Evolutionary conservation across 2,329 filamentous ascomycete species (phyloP).

Genomic region (Blastomyces emzantsi): DNA sequence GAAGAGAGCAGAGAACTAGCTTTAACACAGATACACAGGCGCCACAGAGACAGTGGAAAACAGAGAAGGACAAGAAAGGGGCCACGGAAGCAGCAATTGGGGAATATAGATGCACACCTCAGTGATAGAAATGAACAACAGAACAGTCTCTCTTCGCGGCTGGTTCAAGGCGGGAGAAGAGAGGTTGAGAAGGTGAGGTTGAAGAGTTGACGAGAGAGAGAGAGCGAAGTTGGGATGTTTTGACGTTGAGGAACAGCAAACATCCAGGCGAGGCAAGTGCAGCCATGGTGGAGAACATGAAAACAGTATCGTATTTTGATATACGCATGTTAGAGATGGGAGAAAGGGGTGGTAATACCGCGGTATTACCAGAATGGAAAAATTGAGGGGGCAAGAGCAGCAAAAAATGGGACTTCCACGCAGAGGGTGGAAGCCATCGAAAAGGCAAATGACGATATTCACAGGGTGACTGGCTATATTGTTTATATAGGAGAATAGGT

Average conservation of each 20-base stretch:
- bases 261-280: slow-evolving; percentile 1
- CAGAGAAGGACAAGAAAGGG: slow-evolving; percentile 14
- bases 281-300: not conserved
- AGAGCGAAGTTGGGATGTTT: slow-evolving; percentile 20
- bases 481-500: not conserved
- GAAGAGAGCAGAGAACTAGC: not conserved
- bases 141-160: slow-evolving; percentile 13
- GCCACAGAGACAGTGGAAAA: slow-evolving; percentile 12
- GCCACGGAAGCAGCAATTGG: slow-evolving; percentile 17
- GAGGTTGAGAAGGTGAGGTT: slow-evolving; percentile 16
- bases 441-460: not conserved
- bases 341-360: slow-evolving; percentile 8
- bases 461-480: not conserved
- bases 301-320: slow-evolving; percentile 7
- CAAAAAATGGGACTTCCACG: not conserved
- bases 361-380: slow-evolving; percentile 9
- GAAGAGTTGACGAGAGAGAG: slow-evolving; percentile 20
- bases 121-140: slow-evolving; percentile 9
- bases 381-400: not conserved
- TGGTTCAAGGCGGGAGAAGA: slow-evolving; percentile 16
- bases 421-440: not conserved
- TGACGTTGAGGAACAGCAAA: not conserved
- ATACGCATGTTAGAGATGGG: not conserved
- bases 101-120: slow-evolving; percentile 17
- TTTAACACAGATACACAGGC: not conserved